Base-by-base conservation (phyloP, 1,284 basidiomycete genomes). In the Xerocomus minutiporus region DNA sequence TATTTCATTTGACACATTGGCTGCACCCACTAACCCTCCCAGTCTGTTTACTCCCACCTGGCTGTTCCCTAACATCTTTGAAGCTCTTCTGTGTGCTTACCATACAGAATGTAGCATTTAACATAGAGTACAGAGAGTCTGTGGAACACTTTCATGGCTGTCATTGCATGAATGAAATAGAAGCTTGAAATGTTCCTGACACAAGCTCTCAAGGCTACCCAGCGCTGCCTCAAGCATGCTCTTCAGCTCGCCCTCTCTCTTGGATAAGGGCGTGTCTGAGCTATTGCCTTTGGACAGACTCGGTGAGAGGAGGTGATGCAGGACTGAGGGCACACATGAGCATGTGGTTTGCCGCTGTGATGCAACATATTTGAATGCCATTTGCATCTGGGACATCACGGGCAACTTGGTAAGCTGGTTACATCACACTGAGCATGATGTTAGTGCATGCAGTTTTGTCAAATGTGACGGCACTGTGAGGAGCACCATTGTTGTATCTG, bases 381-480 rank as follows among this genome's bases (percentile, higher is more conserved):
- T 59, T 5, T 80, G 81, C 7, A 88, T 71, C 46, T 73, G 73
- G 6, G 68, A 60, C 68, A 87, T 73, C 3, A 76, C 73, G 6
- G 75, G 63, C 0, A 81, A 81, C 40, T 73, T 74, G 31, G 65
- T 51, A 11, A 84, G 65, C 0, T 76, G 63, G 39, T 82, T 77
- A 7, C 86, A 77, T 25, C 84, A 80, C 48, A 90, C 76, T 1
- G 82, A 78, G 13, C 87, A 81, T 9, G 87, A 89, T 2, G 78
- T 79, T 29, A 87, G 65, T 3, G 78, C 66, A 57, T 86, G 79
- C 3, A 87, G 63, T 58, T 83, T 84, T 15, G 76, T 80, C 8
- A 81, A 75, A 63, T 90, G 84, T 0, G 86, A 81, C 0, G 87
- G 88, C 0, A 86, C 79, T 2, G 87, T 86, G 20, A 91, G 72